Evolutionary conservation across 768 basidiomycete genomes (phyloP), one percentile per base, ranked within the genome.

Genomic region (Cubamyces sp.): DNA sequence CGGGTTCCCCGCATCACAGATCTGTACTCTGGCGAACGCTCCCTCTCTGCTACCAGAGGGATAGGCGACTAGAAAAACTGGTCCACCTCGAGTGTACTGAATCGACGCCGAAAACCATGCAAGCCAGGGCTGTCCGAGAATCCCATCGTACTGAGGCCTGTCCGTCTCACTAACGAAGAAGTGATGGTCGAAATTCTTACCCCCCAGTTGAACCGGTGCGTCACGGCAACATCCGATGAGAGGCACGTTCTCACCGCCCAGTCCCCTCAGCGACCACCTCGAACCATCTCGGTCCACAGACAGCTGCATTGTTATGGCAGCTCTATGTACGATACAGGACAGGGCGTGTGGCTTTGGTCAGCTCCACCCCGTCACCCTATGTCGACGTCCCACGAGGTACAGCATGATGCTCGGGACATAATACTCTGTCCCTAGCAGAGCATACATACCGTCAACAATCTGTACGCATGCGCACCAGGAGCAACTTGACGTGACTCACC

Each of bases 241-340:
- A 0, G 57, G 60, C 0, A 67, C 63, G 2, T 68, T 45, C 6
- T 53, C 43, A 2, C 71, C 65, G 19, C 70, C 62, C 2, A 75
- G 67, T 0, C 73, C 74, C 40, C 65, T 67, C 0, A 75, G 59
- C 0, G 72, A 68, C 74, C 74, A 75, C 0, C 64, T 19, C 9
- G 55, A 34, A 0, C 74, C 72, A 25, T 74, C 72, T 4, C 62
- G 40, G 34, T 74, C 68, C 0, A 74, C 12, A 30, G 28, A n/a
- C n/a, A n/a, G n/a, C n/a, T n/a, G n/a, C n/a, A n/a, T n/a, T n/a
- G n/a, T n/a, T n/a, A n/a, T n/a, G n/a, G n/a, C n/a, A n/a, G n/a
- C n/a, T n/a, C n/a, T n/a, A n/a, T n/a, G n/a, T n/a, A n/a, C n/a
- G n/a, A n/a, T n/a, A n/a, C n/a, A n/a, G n/a, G n/a, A n/a, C n/a